phyloP scores from a whole-genome alignment of 139 green algal species.

The Eudorina sp. region DNA sequence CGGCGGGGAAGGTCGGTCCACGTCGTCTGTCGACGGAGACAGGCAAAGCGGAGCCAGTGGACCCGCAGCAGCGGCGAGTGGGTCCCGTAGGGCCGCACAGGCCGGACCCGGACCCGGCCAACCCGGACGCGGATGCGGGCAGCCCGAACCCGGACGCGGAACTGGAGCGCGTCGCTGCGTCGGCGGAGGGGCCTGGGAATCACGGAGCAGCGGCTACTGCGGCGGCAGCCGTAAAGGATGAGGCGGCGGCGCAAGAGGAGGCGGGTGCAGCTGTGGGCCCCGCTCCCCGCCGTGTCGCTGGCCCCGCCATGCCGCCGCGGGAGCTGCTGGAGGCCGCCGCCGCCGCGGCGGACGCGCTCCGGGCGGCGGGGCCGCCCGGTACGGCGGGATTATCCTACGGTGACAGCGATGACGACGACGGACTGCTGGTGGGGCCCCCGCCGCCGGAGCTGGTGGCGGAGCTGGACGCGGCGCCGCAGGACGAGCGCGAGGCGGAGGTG shows the following conservation, averaged over 20 bases:
- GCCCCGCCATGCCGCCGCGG: conserved; percentile 63
- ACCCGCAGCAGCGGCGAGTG: background rate
- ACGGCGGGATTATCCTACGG: background rate
- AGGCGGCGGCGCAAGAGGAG: background rate
- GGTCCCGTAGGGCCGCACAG: background rate
- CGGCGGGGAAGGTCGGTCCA: no score
- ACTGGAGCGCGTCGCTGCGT: no score
- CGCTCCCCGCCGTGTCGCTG: conserved; percentile 15
- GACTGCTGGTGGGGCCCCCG: conserved; percentile 73
- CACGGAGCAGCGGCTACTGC: no score
- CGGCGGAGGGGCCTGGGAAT: no score
- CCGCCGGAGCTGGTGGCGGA: conserved; percentile 80
- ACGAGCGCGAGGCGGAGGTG: conserved; percentile 59
- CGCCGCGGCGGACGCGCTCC: conserved; percentile 43
- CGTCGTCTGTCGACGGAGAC: no score
- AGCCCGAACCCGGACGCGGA: background rate
- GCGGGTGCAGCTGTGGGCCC: background rate
- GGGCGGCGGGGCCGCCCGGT: background rate
- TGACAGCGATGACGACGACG: conserved; percentile 56
- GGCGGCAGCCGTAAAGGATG: no score
- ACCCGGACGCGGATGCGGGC: background rate
- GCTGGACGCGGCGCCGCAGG: conserved; percentile 59
- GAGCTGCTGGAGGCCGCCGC: conserved; percentile 74
- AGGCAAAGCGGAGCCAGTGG: background rate
- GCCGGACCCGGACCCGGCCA: background rate